Evolutionary conservation across 2,329 filamentous ascomycete species (phyloP), one percentile per base, ranked within the genome.

Genomic region (Colletotrichum sp.): DNA sequence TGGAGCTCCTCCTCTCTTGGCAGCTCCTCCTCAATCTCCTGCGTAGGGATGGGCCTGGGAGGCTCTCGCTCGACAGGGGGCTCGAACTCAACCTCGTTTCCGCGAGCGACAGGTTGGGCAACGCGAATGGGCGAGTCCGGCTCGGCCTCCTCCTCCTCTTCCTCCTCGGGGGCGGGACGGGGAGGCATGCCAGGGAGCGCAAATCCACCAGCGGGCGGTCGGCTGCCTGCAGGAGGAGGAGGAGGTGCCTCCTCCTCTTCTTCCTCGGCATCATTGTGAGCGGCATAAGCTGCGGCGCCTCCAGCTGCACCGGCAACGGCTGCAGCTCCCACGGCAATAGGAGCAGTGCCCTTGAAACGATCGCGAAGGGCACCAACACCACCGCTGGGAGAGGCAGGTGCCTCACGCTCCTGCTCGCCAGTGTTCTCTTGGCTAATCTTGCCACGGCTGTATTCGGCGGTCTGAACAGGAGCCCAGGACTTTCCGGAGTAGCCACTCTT

Each of bases 401-500:
- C 82, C 69, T 91, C 89, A 18, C 76, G 86, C 83, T 79, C 68
- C 15, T 66, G 76, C 66, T 89, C 88, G 38, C 93, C 94, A 5
- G 94, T 94, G 77, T 90, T 89, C 81, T 96, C 92, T 75, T 91
- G 88, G 75, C 83, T 84, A 64, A 87, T 81, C 30, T 83, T 81
- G 26, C 92, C 92, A 71, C 93, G 93, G 21, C 93, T 93, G 70
- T 93, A 96, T 71, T 91, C 89, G 12, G 91, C 91, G 13, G 94
- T 95, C 80, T 96, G 92, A 34, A 98, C 95, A 5, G 96, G 87
- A 30, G 92, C 95, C 96, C 96, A 98, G 38, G 92, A 93, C 88
- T 98, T 98, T 77, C 96, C 96, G 65, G 89, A 88, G 83, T 98
- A 98, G 21, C 95, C 94, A 84, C 96, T 98, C 89, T 96, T 96